These are phyloP conservation scores for Rhododendron ferrugineum DNA, from an alignment of 148 eudicot genomes.

Conservation along the genomic window DNA sequence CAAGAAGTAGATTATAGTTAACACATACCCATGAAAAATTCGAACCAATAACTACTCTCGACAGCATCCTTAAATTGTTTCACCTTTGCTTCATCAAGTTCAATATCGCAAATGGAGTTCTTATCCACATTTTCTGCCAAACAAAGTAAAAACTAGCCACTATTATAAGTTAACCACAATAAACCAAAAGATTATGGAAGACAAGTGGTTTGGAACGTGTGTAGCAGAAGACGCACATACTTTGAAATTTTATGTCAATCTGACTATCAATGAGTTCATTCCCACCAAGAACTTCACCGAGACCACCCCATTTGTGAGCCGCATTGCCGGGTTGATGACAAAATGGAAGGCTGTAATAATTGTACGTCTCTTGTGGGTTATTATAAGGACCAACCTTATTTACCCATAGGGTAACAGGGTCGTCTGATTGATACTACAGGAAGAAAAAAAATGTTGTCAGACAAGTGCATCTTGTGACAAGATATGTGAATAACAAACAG, in stretches of 20 bases:
- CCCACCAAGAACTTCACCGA: slow-evolving; percentile 96
- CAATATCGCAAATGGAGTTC: slow-evolving; percentile 61
- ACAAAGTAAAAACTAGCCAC: not conserved
- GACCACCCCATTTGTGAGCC: slow-evolving; percentile 96
- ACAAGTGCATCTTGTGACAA: not conserved
- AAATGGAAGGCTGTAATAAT: slow-evolving; percentile 90
- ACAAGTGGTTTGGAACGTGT: not conserved
- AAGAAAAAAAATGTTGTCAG: slow-evolving; percentile 3
- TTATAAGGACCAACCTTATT: slow-evolving; percentile 97
- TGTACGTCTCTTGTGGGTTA: slow-evolving; percentile 97
- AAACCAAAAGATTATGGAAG: not conserved
- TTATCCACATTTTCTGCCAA: slow-evolving; percentile 75
- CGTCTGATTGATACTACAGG: slow-evolving; percentile 65
- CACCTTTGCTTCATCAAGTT: slow-evolving; percentile 65
- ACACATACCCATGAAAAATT: slow-evolving; percentile 81
- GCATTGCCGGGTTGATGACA: slow-evolving; percentile 59
- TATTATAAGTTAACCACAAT: not conserved
- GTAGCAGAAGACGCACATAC: slow-evolving; percentile 32
- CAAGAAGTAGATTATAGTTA: not conserved
- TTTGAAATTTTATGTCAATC: slow-evolving; percentile 64
- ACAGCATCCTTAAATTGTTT: slow-evolving; percentile 85
- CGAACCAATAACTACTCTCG: slow-evolving; percentile 91
- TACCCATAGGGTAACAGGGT: slow-evolving; percentile 85
- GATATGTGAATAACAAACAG: not conserved
- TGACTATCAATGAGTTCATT: slow-evolving; percentile 96